Base-by-base conservation (phyloP, 768 basidiomycete genomes). In the Gautieria morchelliformis region DNA sequence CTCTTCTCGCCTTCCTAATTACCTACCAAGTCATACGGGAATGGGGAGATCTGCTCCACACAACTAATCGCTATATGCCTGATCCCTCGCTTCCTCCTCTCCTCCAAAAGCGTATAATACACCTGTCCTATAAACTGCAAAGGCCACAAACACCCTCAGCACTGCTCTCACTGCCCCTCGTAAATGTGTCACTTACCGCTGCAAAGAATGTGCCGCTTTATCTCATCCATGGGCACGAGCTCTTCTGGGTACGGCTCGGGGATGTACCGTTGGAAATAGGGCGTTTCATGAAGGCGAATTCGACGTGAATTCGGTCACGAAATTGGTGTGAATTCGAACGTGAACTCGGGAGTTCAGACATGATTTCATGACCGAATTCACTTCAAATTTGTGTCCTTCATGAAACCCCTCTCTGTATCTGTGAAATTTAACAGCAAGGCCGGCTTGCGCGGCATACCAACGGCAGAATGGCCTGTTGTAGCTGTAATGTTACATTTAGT, bases 231-330 rank as follows among this genome's bases (percentile, higher is more conserved):
- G 11, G 82, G 74, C 52, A 80, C 89, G 60, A 98, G 71, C 19
- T 71, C 70, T 58, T 91, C 86, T 11, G 81, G 77, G 63, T 87
- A 82, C 24, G 81, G 66, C 56, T 99, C 96, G 40, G 94, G 90
- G 52, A 99, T 67, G 73, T 95, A 99, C 54, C 96, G 85, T 73
- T 92, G 81, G 85, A 99, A 99, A 69, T n/a, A n/a, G n/a, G n/a
- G n/a, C n/a, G n/a, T n/a, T n/a, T n/a, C n/a, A n/a, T n/a, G n/a
- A n/a, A n/a, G n/a, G n/a, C n/a, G n/a, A n/a, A n/a, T n/a, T n/a
- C n/a, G n/a, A n/a, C n/a, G n/a, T n/a, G n/a, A n/a, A n/a, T n/a
- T n/a, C n/a, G n/a, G n/a, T n/a, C n/a, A n/a, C n/a, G n/a, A n/a
- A n/a, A n/a, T n/a, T n/a, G n/a, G n/a, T n/a, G n/a, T n/a, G n/a